phyloP scores from a whole-genome alignment of 2,329 filamentous ascomycete genomes.

The Zasmidium citrigriseum region DNA sequence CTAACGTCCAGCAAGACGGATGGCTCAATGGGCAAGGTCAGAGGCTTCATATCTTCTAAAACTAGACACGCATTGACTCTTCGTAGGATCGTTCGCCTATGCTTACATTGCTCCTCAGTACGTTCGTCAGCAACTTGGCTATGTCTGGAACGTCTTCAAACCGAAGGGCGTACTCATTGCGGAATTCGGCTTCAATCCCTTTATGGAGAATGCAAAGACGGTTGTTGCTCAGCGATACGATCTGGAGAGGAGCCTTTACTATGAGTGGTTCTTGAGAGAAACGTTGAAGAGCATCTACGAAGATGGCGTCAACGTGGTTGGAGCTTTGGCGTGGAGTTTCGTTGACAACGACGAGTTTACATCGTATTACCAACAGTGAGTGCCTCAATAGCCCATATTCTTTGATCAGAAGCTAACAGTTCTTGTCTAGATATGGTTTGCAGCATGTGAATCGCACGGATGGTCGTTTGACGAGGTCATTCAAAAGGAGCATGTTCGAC shows the following conservation, averaged over 20 bases:
- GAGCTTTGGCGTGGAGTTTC: conserved; percentile 39
- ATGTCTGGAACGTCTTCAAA: conserved; percentile 61
- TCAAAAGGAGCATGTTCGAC: conserved; percentile 42
- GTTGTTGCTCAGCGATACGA: conserved; percentile 49
- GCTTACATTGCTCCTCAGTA: conserved; percentile 59
- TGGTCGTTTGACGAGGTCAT: conserved; percentile 38
- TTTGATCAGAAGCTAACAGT: conserved; percentile 39
- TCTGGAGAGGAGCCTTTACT: conserved; percentile 34
- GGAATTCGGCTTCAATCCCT: conserved; percentile 45
- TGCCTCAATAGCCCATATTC: background rate
- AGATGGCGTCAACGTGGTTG: conserved; percentile 40
- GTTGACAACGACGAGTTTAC: conserved; percentile 39
- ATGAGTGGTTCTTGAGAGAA: conserved; percentile 36
- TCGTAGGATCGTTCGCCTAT: conserved; percentile 10
- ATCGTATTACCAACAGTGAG: conserved; percentile 3
- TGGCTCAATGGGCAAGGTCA: conserved; percentile 27
- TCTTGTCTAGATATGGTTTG: conserved; percentile 39
- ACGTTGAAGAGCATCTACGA: conserved; percentile 36
- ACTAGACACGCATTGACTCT: background rate
- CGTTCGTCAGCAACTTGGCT: conserved; percentile 57
- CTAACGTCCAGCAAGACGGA: conserved; percentile 24
- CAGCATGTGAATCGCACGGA: conserved; percentile 42
- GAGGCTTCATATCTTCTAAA: background rate
- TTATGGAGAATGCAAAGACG: conserved; percentile 46
- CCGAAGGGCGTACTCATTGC: conserved; percentile 41